A percentile compares a stretch with the other conserved stretches of the same genome.
These are phyloP conservation scores for Echeveria elegans DNA, from an alignment of 164 flowering plant species.

Conservation along the genomic window DNA sequence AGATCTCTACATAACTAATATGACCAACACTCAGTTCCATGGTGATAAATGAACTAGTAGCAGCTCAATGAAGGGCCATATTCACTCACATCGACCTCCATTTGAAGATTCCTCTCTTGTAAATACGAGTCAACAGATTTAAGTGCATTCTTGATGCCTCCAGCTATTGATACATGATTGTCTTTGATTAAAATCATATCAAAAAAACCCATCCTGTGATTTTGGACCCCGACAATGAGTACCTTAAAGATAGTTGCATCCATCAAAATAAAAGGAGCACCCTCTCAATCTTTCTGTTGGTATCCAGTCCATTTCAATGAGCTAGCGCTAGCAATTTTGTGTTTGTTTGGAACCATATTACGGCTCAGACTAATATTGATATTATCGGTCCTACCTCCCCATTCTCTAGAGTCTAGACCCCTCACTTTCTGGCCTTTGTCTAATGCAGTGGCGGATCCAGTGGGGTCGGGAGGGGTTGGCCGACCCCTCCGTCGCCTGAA, in stretches of 20 bases:
- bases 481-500: no score
- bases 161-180: slow-evolving; percentile 85
- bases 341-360: neutral
- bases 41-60: neutral
- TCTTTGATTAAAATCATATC: slow-evolving; percentile 98
- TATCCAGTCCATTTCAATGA: neutral
- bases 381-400: neutral
- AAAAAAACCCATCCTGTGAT: slow-evolving; percentile 92
- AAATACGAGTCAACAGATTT: slow-evolving; percentile 70
- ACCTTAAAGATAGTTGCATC: slow-evolving; percentile 36
- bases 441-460: no score
- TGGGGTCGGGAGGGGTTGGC: no score
- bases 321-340: neutral
- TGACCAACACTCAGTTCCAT: no score
- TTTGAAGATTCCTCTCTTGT: slow-evolving; percentile 49
- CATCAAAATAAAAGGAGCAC: neutral
- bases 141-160: slow-evolving; percentile 66
- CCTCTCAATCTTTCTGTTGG: neutral
- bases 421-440: no score
- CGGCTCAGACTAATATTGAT: neutral
- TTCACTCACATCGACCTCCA: slow-evolving; percentile 86
- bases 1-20: neutral
- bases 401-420: no score
- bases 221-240: slow-evolving; percentile 84
- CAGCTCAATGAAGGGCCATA: neutral